These are phyloP conservation scores for Prunella vulgaris DNA, from an alignment of 257 asterid genomes.

Conservation along the genomic window DNA sequence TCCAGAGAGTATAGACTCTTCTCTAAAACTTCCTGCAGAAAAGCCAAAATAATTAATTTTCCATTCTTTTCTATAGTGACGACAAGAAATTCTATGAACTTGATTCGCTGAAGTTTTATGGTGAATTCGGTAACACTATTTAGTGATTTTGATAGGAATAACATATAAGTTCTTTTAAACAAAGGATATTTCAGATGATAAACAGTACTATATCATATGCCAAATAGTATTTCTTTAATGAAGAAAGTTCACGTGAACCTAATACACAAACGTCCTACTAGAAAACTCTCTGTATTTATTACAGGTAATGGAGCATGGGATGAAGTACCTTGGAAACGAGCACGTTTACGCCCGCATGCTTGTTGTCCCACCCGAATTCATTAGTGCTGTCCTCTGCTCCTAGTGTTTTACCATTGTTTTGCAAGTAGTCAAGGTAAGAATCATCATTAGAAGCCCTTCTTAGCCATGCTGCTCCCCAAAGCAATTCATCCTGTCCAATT, in stretches of 20 bases:
- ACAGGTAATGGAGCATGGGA: neutral
- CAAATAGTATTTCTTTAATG: no score
- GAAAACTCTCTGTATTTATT: neutral
- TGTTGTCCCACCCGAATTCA: constrained; percentile 99
- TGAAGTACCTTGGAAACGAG: constrained; percentile 71
- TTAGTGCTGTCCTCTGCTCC: constrained; percentile 87
- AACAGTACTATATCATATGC: neutral
- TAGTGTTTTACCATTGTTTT: constrained; percentile 70
- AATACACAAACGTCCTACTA: neutral
- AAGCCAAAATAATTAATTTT: neutral
- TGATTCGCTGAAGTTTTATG: neutral
- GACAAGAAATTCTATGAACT: no score
- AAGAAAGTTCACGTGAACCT: neutral
- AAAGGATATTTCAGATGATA: no score
- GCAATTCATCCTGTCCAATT: constrained; percentile 78
- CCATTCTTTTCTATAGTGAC: neutral
- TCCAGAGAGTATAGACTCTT: constrained; percentile 50
- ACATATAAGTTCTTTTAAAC: no score
- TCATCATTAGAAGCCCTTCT: constrained; percentile 71
- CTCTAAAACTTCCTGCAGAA: constrained; percentile 74
- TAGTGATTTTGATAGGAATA: no score
- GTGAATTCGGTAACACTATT: neutral
- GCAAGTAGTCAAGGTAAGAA: constrained; percentile 70
- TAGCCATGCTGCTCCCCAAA: constrained; percentile 99
- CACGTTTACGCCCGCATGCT: constrained; percentile 92